phyloP scores from a whole-genome alignment of 2,329 filamentous ascomycete genomes.

The Pseudopyrenochaeta lycopersici region DNA sequence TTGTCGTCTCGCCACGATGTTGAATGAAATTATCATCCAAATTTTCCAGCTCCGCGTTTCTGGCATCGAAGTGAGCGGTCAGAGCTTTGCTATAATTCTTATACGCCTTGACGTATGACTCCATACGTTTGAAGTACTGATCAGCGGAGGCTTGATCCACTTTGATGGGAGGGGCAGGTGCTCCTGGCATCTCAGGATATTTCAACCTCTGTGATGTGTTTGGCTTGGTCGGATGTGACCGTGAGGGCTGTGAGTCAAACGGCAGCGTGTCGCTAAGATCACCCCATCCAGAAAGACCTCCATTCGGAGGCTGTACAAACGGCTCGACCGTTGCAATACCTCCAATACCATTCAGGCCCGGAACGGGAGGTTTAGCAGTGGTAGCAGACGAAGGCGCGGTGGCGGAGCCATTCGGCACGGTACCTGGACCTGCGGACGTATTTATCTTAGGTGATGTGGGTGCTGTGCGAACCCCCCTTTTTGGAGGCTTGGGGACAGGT shows the following conservation, averaged over 20 bases:
- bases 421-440: slow-evolving; percentile 6
- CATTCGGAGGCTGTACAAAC: slow-evolving; percentile 55
- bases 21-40: slow-evolving; percentile 59
- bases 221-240: slow-evolving; percentile 52
- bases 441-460: slow-evolving; percentile 11
- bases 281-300: slow-evolving; percentile 61
- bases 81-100: slow-evolving; percentile 64
- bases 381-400: slow-evolving; percentile 24
- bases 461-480: slow-evolving; percentile 6
- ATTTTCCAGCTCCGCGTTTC: slow-evolving; percentile 58
- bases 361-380: slow-evolving; percentile 16
- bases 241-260: slow-evolving; percentile 64
- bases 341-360: slow-evolving; percentile 56
- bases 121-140: slow-evolving; percentile 63
- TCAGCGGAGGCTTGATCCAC: slow-evolving; percentile 60
- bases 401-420: slow-evolving; percentile 24
- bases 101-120: slow-evolving; percentile 65
- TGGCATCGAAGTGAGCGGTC: slow-evolving; percentile 63
- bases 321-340: slow-evolving; percentile 61
- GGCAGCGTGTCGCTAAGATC: slow-evolving; percentile 65
- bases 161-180: slow-evolving; percentile 55
- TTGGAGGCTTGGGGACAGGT: slow-evolving; percentile 19
- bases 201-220: slow-evolving; percentile 53
- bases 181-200: slow-evolving; percentile 61
- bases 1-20: slow-evolving; percentile 58